A percentile compares a stretch with the other conserved stretches of the same genome.
phyloP scores from a whole-genome alignment of 2,329 filamentous ascomycete genomes.

The Pseudonectria buxi region DNA sequence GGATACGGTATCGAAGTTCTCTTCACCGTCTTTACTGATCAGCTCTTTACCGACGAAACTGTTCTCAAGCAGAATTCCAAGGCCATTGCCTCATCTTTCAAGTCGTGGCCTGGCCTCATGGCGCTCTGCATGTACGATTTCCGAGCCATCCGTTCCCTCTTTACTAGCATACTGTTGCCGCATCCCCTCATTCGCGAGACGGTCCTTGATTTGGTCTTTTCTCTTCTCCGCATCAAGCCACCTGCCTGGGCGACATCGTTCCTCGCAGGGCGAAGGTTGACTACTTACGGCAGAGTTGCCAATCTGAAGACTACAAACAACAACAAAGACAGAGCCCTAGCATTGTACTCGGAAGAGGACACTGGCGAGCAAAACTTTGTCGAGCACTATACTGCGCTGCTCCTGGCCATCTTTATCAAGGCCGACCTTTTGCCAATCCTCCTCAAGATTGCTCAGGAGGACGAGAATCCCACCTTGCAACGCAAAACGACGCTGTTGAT shows the following conservation, averaged over 20 bases:
- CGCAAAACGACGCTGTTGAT: slow-evolving; percentile 87
- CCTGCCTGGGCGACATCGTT: slow-evolving; percentile 92
- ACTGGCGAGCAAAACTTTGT: slow-evolving; percentile 76
- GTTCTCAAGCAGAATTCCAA: slow-evolving; percentile 79
- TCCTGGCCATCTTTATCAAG: slow-evolving; percentile 78
- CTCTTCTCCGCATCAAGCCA: slow-evolving; percentile 76
- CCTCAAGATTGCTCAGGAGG: slow-evolving; percentile 59
- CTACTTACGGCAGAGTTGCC: slow-evolving; percentile 91
- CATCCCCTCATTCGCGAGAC: slow-evolving; percentile 58
- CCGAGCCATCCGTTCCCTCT: slow-evolving; percentile 72
- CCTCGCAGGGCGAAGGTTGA: slow-evolving; percentile 82
- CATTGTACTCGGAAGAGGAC: slow-evolving; percentile 56
- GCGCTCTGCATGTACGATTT: slow-evolving; percentile 84
- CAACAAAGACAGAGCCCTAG: slow-evolving; percentile 40
- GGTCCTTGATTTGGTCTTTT: slow-evolving; percentile 80
- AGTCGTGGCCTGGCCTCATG: slow-evolving; percentile 90
- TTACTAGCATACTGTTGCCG: slow-evolving; percentile 55
- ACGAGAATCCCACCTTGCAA: slow-evolving; percentile 63
- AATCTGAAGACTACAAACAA: slow-evolving; percentile 62
- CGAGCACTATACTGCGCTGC: slow-evolving; percentile 85
- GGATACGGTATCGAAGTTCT: slow-evolving; percentile 84
- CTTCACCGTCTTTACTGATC: slow-evolving; percentile 90
- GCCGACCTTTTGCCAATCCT: slow-evolving; percentile 63
- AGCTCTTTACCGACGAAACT: slow-evolving; percentile 51
- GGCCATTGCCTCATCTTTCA: slow-evolving; percentile 85